These are phyloP conservation scores for Cucurbita maxima DNA, from an alignment of 306 rosid genomes.

Conservation along the genomic window DNA sequence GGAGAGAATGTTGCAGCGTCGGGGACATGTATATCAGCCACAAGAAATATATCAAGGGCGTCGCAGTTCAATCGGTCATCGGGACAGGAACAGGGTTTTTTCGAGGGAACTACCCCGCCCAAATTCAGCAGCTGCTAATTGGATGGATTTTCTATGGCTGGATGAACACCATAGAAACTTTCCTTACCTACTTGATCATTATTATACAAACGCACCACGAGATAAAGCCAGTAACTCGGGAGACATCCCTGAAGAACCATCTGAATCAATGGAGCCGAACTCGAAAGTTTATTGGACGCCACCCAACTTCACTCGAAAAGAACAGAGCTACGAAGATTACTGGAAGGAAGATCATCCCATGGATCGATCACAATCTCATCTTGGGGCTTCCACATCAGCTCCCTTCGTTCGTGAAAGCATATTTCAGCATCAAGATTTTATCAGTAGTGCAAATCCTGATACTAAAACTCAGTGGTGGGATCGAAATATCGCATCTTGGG, in stretches of 20 bases:
- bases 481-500: slow-evolving; percentile 24
- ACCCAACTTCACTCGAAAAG: slow-evolving; percentile 19
- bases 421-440: slow-evolving; percentile 22
- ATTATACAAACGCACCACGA: slow-evolving; percentile 45
- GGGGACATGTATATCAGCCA: slow-evolving; percentile 29
- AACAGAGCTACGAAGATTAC: slow-evolving; percentile 25
- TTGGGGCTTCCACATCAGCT: slow-evolving; percentile 57
- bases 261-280: slow-evolving; percentile 21
- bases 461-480: slow-evolving; percentile 69
- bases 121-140: slow-evolving; percentile 26
- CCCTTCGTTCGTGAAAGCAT: slow-evolving; percentile 43
- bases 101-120: slow-evolving; percentile 29
- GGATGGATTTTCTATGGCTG: slow-evolving; percentile 43
- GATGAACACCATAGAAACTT: slow-evolving; percentile 39
- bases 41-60: slow-evolving; percentile 32
- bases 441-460: slow-evolving; percentile 13
- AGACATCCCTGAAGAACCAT: slow-evolving; percentile 23
- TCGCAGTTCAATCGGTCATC: slow-evolving; percentile 23
- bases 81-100: slow-evolving; percentile 24
- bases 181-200: slow-evolving; percentile 75
- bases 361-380: slow-evolving; percentile 30
- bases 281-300: slow-evolving; percentile 38
- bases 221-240: neutral
- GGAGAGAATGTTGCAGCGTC: slow-evolving; percentile 38
- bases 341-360: slow-evolving; percentile 10